Base-by-base conservation (phyloP, 2,329 filamentous ascomycete genomes). In the Trichoderma asperellum region DNA sequence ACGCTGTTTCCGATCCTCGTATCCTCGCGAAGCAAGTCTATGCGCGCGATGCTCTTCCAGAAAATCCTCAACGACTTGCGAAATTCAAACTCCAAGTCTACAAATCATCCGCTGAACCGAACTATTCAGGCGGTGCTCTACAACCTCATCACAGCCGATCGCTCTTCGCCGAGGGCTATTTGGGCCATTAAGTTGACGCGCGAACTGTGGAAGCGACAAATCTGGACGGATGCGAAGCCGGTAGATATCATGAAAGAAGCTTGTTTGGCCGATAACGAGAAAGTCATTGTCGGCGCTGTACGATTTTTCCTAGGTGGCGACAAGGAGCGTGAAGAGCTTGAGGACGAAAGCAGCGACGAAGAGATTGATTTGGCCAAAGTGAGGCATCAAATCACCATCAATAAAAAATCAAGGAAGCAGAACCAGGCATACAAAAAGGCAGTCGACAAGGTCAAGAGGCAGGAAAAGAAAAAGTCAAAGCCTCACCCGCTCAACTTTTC, bases 201-300 rank as follows among this genome's bases (percentile, higher is more conserved):
- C 71, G 96, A 99, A 82, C 84, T 99, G 76, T 99, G 96, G 96
- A 97, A 94, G 81, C 88, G 95, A 58, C 94, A 97, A 75, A 90
- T 98, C 72, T 99, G 96, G 96, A 93, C 92, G 11, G 96, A 99
- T 76, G 88, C 94, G 2, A 96, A 94, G 79, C 90, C 95, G 0
- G 96, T 98, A n/a, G 94, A 97, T 76, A 92, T 98, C 73, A 98
- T 99, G 94, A 97, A 97, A 81, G 92, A 97, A 81, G 94, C 95
- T 0, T 90, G 91, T 67, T 82, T 99, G 68, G 89, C 93, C 4
- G 91, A 97, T 63, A 97, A 97, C 74, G 93, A 96, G 75, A 99
- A 99, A 82, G 94, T 98, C 4, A 88, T 96, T 32, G 85, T 92
- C 6, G 93, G 94, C 18, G 94, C 93, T 56, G 92, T 96, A 16